Evolutionary conservation across 345 rosid species (phyloP), one percentile per base, ranked within the genome.

Genomic region (Dipteronia sinensis): DNA sequence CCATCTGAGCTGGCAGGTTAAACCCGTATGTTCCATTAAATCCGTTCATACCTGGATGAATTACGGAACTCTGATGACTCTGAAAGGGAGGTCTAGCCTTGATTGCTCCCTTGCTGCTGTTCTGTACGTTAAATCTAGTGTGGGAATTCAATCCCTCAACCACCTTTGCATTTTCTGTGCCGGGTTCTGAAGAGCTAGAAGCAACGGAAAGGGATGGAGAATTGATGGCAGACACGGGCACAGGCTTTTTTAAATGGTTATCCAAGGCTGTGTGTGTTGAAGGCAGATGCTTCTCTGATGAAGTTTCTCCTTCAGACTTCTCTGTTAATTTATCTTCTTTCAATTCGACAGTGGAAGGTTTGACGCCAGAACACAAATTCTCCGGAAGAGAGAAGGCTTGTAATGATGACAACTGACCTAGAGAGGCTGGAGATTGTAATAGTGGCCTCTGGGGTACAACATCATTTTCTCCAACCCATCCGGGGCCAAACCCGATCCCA

Each of bases 381-480:
- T 71, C 82, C 40, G 75, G 77, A 66, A 58, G 53, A 47, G 76
- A 67, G 31, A 65, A 67, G 61, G 77, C 82, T 71, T 51, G 65
- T 46, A 78, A 77, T 16, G 76, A 49, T 76, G 83, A 75, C n/a
- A 31, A 71, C 19, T 65, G 82, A 61, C 58, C 77, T 72, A 77
- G 63, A 65, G 73, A 62, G 20, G 63, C 19, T 8, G 82, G 78
- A 49, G 83, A 22, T 61, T 64, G 71, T 40, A 64, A 27, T 40
- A 78, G 73, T 19, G 82, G 72, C 75, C 76, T 85, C 65, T 63
- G 87, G 17, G 85, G 85, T 44, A 84, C 72, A 47, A 87, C 59
- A 49, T 87, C 93, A 69, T 91, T 85, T 80, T 91, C 98, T 72
- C 89, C 94, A 49, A 95, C 91, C 98, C 98, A 93, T 64, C 98